Conservation (phyloP, 2,329 filamentous ascomycete species). For the Colletotrichum spaethianum region DNA sequence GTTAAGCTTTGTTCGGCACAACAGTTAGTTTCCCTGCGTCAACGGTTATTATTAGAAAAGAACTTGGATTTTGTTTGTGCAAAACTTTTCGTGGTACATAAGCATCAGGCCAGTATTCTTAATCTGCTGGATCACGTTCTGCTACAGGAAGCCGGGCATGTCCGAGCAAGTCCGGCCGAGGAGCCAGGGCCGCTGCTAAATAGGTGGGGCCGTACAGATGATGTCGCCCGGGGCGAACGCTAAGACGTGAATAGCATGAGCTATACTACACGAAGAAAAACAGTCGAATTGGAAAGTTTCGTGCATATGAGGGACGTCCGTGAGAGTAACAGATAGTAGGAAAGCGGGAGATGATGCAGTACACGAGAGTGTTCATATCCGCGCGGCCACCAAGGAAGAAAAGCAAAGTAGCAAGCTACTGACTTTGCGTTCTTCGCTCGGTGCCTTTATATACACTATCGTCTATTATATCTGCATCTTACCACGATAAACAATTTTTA, state of each 20-base stretch:
- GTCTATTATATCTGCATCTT: too few species aligned
- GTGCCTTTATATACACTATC: too few species aligned
- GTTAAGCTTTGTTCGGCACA: background rate
- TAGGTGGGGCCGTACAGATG: background rate
- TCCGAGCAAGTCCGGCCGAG: background rate
- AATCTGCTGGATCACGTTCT: background rate
- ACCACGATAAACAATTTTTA: too few species aligned
- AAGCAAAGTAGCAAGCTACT: too few species aligned
- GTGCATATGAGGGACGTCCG: too few species aligned
- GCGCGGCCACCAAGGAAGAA: too few species aligned
- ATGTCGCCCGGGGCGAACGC: background rate
- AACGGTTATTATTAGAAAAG: background rate
- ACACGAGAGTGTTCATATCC: too few species aligned
- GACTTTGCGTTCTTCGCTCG: too few species aligned
- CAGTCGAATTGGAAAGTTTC: too few species aligned
- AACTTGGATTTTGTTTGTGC: accelerated
- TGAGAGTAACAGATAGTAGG: background rate
- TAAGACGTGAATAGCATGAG: background rate
- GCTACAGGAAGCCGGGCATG: background rate
- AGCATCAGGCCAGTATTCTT: background rate
- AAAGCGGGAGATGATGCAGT: too few species aligned
- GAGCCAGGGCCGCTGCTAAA: background rate
- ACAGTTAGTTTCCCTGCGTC: background rate
- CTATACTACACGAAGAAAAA: too few species aligned
- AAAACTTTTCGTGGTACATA: background rate